Evolutionary conservation across 1,284 basidiomycete species (phyloP).

Genomic region (Lignosus rhinocerotis): DNA sequence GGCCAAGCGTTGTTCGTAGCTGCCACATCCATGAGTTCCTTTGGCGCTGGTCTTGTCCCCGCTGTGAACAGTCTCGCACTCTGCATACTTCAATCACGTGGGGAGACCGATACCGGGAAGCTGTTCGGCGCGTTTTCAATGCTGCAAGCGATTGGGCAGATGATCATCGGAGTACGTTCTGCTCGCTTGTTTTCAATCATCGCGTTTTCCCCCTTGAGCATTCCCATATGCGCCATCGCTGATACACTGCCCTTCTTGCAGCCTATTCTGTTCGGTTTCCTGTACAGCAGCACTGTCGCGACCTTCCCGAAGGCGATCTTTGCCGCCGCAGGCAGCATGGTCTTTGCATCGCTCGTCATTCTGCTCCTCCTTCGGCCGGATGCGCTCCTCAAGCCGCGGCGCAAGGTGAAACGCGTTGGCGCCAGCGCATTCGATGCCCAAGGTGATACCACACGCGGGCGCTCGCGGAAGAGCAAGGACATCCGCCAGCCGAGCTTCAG

Average conservation of each 20-base stretch:
- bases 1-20: slow-evolving; percentile 42
- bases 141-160: slow-evolving; percentile 63
- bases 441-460: slow-evolving; percentile 35
- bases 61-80: slow-evolving; percentile 71
- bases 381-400: slow-evolving; percentile 22
- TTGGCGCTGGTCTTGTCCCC: slow-evolving; percentile 65
- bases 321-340: slow-evolving; percentile 50
- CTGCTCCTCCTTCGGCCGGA: slow-evolving; percentile 53
- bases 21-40: slow-evolving; percentile 60
- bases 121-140: slow-evolving; percentile 71
- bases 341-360: slow-evolving; percentile 48
- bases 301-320: slow-evolving; percentile 69
- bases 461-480: slow-evolving; percentile 39
- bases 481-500: slow-evolving; percentile 24
- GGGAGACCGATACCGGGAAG: slow-evolving; percentile 43
- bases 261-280: slow-evolving; percentile 69
- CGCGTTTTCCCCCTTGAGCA: slow-evolving; percentile 10
- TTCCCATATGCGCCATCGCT: not conserved
- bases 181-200: too few relatives aligned
- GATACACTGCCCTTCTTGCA: slow-evolving; percentile 25
- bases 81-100: slow-evolving; percentile 59
- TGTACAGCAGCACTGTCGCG: slow-evolving; percentile 69
- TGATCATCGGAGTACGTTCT: slow-evolving; percentile 64
- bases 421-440: slow-evolving; percentile 15
- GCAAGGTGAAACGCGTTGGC: slow-evolving; percentile 11